Percentiles rank a stretch among this genome's conserved stretches.
phyloP scores from a whole-genome alignment of 176 grass and related monocot species.

The Calamus simplicifolius region DNA sequence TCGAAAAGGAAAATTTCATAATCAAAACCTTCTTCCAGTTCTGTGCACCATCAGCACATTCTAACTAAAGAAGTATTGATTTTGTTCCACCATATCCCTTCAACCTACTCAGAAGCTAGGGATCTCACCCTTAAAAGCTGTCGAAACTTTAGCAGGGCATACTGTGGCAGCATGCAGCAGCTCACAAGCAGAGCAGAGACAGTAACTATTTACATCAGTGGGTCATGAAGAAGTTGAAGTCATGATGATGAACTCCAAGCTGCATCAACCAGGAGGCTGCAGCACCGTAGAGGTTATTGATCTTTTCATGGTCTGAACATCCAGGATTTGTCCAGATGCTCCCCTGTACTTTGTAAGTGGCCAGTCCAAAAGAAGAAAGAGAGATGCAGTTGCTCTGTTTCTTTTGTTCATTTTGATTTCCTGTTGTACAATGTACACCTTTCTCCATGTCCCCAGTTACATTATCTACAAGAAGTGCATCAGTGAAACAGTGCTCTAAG shows the following conservation, averaged over 20 bases:
- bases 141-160: too few species aligned
- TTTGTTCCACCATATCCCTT: too few species aligned
- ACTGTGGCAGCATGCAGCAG: background rate
- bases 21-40: too few species aligned
- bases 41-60: too few species aligned
- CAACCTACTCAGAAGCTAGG: too few species aligned
- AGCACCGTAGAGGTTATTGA: slow-evolving; percentile 27
- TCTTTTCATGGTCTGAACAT: slow-evolving; percentile 2
- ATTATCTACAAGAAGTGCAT: slow-evolving; percentile 20
- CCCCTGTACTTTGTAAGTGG: slow-evolving; percentile 44
- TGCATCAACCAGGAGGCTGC: slow-evolving; percentile 71
- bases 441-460: background rate
- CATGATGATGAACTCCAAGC: slow-evolving; percentile 49
- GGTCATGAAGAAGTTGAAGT: slow-evolving; percentile 59
- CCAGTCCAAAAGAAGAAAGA: slow-evolving; percentile 53
- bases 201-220: slow-evolving; percentile 6
- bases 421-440: background rate
- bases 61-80: too few species aligned
- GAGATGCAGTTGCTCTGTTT: slow-evolving; percentile 1
- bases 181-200: background rate
- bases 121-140: too few species aligned
- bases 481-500: background rate
- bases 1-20: too few species aligned
- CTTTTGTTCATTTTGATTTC: background rate
- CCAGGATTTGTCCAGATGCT: slow-evolving; percentile 36